These are phyloP conservation scores for Trichoderma brevicompactum DNA, from an alignment of 2,329 filamentous ascomycete species.

Conservation along the genomic window DNA sequence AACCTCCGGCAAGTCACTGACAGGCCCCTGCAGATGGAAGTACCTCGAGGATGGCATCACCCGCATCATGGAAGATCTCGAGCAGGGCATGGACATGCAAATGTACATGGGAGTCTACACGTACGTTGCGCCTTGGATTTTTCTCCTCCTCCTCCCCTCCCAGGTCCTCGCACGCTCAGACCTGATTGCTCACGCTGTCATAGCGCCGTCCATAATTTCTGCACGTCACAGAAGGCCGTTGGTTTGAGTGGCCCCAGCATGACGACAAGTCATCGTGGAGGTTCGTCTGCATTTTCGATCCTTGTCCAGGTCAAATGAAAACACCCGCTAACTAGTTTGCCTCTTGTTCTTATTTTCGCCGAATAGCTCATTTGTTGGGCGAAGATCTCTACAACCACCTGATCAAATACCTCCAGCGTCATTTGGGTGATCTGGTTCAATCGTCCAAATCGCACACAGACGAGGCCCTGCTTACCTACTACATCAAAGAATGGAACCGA, in stretches of 20 bases:
- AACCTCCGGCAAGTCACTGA: neutral
- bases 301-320: neutral
- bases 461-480: conserved; percentile 87
- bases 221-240: conserved; percentile 93
- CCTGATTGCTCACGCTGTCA: conserved; percentile 43
- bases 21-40: conserved; percentile 67
- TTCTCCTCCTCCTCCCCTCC: conserved; percentile 3
- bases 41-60: conserved; percentile 88
- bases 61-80: conserved; percentile 90
- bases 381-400: conserved; percentile 95
- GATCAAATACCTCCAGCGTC: conserved; percentile 78
- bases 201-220: conserved; percentile 96
- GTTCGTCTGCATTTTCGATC: conserved; percentile 47
- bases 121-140: conserved; percentile 47
- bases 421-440: conserved; percentile 72
- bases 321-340: neutral
- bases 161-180: neutral
- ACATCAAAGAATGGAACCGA: conserved; percentile 94
- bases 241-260: conserved; percentile 54
- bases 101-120: conserved; percentile 99
- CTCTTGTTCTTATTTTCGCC: neutral
- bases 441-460: conserved; percentile 81
- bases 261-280: conserved; percentile 60
- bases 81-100: conserved; percentile 91
- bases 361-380: conserved; percentile 83